Evolutionary conservation across 2,329 filamentous ascomycete species (phyloP).

Genomic region (Sarocladium oryzae): DNA sequence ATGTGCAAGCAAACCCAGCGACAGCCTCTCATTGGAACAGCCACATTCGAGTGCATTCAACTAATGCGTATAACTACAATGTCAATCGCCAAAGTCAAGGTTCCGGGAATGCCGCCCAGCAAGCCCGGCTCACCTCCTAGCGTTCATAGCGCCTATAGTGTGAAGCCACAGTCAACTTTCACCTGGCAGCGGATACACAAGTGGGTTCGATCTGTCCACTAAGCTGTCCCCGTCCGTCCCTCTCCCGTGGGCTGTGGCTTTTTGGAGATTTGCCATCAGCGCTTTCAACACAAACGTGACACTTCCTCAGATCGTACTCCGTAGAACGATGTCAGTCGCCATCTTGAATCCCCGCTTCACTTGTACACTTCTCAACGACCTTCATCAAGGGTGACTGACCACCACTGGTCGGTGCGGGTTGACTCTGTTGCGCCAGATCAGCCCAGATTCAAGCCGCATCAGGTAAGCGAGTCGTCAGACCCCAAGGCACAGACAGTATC

Average conservation of each 20-base stretch:
- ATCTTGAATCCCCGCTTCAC: no score
- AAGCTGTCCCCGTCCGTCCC: background rate
- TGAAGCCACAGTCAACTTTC: background rate
- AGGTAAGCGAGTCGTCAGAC: conserved; percentile 4
- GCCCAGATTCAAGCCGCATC: background rate
- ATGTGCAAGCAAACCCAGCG: no score
- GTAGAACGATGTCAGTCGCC: background rate
- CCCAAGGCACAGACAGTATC: background rate
- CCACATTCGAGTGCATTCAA: no score
- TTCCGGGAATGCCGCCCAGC: background rate
- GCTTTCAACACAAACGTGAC: no score
- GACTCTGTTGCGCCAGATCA: background rate
- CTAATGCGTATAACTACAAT: background rate
- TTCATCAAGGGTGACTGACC: no score
- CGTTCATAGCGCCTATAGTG: background rate
- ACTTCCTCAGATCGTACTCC: no score
- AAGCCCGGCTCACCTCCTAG: background rate
- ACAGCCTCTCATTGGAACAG: no score
- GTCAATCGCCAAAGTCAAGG: background rate
- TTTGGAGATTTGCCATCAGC: background rate
- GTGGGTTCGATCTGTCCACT: background rate
- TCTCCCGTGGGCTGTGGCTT: conserved; percentile 1
- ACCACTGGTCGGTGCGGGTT: background rate
- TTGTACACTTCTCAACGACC: background rate
- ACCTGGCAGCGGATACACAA: background rate